Evolutionary conservation across 208 protist genomes (phyloP).

Genomic region (Acanthamoeba healyi): DNA sequence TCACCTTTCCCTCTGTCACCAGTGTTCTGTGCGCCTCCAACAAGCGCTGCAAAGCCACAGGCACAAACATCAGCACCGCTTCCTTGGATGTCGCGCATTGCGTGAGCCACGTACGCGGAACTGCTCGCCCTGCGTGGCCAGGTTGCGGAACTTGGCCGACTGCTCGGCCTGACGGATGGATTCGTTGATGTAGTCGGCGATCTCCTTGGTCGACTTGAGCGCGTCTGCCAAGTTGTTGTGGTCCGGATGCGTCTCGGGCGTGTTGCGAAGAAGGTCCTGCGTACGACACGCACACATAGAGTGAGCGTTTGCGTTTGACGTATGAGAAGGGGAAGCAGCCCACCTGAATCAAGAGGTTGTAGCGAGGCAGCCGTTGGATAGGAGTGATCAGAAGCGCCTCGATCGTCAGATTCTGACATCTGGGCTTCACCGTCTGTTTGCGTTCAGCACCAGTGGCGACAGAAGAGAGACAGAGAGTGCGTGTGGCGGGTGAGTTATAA

Average conservation of each 20-base stretch:
- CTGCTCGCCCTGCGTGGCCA: background rate
- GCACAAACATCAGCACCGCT: too few relatives aligned
- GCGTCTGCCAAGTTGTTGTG: background rate
- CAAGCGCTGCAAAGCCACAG: too few relatives aligned
- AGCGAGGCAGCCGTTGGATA: constrained; percentile 54
- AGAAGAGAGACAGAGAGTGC: too few relatives aligned
- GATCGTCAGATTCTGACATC: background rate
- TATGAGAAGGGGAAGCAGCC: too few relatives aligned
- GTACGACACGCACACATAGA: too few relatives aligned
- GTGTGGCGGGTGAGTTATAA: too few relatives aligned
- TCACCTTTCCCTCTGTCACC: constrained; percentile 57
- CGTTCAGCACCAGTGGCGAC: too few relatives aligned
- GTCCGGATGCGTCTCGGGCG: constrained; percentile 42
- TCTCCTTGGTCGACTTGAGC: constrained; percentile 13
- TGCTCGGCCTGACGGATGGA: constrained; percentile 24
- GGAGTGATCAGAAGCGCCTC: constrained; percentile 44
- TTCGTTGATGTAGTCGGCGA: constrained; percentile 56
- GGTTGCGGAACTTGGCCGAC: constrained; percentile 29
- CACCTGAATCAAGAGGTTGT: constrained; percentile 45
- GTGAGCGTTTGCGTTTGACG: too few relatives aligned
- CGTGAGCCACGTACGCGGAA: background rate
- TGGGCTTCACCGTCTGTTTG: constrained; percentile 31
- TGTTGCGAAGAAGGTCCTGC: constrained; percentile 60
- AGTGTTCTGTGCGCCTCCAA: constrained; percentile 32
- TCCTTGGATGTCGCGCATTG: too few relatives aligned